Percentiles rank a stretch among this genome's conserved stretches.
These are phyloP conservation scores for Didymella pinodella DNA, from an alignment of 2,329 filamentous ascomycete genomes.

Conservation along the genomic window DNA sequence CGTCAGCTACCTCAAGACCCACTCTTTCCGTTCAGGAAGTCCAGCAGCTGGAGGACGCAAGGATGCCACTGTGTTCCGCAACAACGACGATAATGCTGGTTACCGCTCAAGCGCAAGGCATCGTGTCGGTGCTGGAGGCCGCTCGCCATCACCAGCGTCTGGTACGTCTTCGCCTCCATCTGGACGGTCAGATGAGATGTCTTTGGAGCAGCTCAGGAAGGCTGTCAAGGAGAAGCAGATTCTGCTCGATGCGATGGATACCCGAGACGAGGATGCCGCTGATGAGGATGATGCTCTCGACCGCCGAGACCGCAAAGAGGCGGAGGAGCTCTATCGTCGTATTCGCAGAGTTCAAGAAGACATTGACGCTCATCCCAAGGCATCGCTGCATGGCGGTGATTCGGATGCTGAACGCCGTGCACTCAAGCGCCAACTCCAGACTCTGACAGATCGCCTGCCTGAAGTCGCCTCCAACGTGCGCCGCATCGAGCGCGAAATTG, in stretches of 20 bases:
- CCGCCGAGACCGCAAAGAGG: conserved; percentile 86
- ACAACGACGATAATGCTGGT: conserved; percentile 88
- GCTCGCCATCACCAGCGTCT: conserved; percentile 82
- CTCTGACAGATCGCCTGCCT: conserved; percentile 86
- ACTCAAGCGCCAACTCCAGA: conserved; percentile 88
- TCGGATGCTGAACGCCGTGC: conserved; percentile 87
- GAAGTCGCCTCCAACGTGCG: conserved; percentile 92
- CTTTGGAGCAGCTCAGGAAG: conserved; percentile 87
- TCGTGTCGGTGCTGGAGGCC: conserved; percentile 71
- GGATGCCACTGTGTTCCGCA: conserved; percentile 95
- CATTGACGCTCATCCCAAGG: conserved; percentile 88
- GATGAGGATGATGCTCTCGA: conserved; percentile 95
- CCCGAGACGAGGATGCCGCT: conserved; percentile 85
- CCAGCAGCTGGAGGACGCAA: conserved; percentile 73
- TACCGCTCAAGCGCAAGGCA: conserved; percentile 95
- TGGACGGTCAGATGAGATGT: conserved; percentile 77
- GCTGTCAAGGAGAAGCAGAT: conserved; percentile 94
- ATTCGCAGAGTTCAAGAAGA: conserved; percentile 93
- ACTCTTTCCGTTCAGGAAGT: conserved; percentile 79
- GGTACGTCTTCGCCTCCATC: conserved; percentile 59
- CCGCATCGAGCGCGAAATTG: conserved; percentile 88
- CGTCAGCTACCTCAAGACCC: conserved; percentile 96
- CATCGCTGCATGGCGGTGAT: conserved; percentile 67
- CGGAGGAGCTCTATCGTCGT: conserved; percentile 91
- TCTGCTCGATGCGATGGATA: conserved; percentile 93